Conservation (phyloP, 441 rosid genomes). For the Populus hybrid region DNA sequence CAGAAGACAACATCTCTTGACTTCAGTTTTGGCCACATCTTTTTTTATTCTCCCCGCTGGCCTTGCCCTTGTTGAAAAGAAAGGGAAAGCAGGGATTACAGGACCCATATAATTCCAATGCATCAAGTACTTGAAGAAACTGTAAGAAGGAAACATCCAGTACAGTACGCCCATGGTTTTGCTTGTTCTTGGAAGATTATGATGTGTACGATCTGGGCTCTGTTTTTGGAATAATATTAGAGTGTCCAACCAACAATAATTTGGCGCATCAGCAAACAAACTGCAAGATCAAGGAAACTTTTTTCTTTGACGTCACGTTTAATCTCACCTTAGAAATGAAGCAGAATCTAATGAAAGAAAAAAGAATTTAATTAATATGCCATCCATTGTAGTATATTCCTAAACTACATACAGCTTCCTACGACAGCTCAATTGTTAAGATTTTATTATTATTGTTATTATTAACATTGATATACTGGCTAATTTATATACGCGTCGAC, state of each 20-base stretch:
- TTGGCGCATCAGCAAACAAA: neutral
- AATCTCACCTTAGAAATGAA: constrained; percentile 1
- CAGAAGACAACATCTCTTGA: neutral
- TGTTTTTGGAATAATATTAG: neutral
- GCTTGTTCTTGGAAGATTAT: neutral
- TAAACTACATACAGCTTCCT: no score
- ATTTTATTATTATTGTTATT: no score
- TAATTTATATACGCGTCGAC: rapidly evolving
- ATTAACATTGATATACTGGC: no score
- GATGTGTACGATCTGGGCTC: neutral
- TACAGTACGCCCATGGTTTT: constrained; percentile 40
- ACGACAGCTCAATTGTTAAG: no score
- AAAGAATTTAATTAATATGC: no score
- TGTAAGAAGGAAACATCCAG: constrained; percentile 13
- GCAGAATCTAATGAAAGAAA: neutral
- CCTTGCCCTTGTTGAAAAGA: neutral
- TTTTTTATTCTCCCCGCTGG: neutral
- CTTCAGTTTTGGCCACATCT: neutral
- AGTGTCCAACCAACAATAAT: constrained; percentile 17
- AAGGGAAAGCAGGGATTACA: neutral
- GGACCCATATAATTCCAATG: constrained; percentile 16
- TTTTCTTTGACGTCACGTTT: constrained; percentile 20
- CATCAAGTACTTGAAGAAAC: constrained; percentile 4
- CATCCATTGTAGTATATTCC: no score
- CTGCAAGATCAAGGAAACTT: neutral